These are phyloP conservation scores for Blyttiomyces sp. DNA, from an alignment of 371 early-diverging fungal genomes.

Conservation along the genomic window DNA sequence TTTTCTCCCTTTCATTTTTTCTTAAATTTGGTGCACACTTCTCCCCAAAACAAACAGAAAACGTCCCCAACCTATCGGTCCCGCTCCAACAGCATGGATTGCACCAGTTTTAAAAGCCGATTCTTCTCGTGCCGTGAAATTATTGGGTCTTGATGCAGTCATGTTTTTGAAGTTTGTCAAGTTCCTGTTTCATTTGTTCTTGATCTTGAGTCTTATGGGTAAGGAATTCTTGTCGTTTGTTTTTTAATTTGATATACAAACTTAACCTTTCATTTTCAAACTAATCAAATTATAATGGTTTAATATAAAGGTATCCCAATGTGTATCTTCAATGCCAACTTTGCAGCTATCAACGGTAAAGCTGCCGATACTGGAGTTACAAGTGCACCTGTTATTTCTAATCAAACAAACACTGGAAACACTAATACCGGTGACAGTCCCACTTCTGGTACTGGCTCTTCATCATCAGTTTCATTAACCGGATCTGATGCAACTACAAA, in stretches of 20 bases:
- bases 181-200: constrained; percentile 57
- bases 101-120: constrained; percentile 55
- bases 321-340: constrained; percentile 24
- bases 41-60: constrained; percentile 42
- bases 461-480: not conserved
- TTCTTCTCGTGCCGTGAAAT: constrained; percentile 58
- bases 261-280: no score
- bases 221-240: no score
- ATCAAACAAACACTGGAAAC: not conserved
- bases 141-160: constrained; percentile 75
- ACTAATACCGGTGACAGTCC: not conserved
- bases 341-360: constrained; percentile 18
- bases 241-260: no score
- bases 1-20: no score
- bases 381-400: not conserved
- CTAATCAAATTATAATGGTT: no score
- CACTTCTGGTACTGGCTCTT: not conserved
- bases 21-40: no score
- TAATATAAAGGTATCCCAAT: no score
- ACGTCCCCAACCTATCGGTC: constrained; percentile 59
- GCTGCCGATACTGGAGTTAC: constrained; percentile 5
- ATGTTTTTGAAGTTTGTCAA: constrained; percentile 72
- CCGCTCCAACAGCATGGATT: constrained; percentile 65
- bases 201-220: constrained; percentile 58
- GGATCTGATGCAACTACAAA: not conserved